Percentiles rank a stretch among this genome's conserved stretches.
phyloP scores from a whole-genome alignment of 2,329 filamentous ascomycete genomes.

The Sarocladium oryzae region DNA sequence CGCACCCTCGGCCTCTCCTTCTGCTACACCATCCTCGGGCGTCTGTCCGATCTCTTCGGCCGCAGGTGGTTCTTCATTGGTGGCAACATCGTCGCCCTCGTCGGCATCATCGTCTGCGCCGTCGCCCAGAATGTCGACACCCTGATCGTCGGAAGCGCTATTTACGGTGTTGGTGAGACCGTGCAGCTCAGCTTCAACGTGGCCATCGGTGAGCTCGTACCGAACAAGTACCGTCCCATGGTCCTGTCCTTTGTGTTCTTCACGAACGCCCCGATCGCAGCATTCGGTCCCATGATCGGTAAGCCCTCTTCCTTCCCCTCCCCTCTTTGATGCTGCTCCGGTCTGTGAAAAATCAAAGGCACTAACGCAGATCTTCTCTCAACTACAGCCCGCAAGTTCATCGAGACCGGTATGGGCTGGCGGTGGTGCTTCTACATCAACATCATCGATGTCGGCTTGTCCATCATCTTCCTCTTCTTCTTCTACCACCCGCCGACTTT shows the following conservation, averaged over 20 bases:
- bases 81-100: constrained; percentile 27
- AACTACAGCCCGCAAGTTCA: constrained; percentile 24
- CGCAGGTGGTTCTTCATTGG: constrained; percentile 34
- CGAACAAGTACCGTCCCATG: constrained; percentile 34
- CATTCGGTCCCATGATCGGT: constrained; percentile 29
- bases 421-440: constrained; percentile 36
- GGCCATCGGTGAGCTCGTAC: constrained; percentile 32
- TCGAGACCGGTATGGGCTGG: constrained; percentile 29
- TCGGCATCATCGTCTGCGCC: constrained; percentile 30
- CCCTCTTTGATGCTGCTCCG: too few species aligned
- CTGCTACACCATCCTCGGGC: constrained; percentile 30
- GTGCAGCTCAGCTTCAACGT: constrained; percentile 31
- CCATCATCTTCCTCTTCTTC: constrained; percentile 27
- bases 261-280: constrained; percentile 26
- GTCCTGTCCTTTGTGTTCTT: constrained; percentile 26
- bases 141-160: constrained; percentile 28
- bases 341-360: too few species aligned
- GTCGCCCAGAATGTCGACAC: constrained; percentile 26
- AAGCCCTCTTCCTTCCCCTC: not conserved
- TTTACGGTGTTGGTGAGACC: constrained; percentile 30
- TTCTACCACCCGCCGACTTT: constrained; percentile 37
- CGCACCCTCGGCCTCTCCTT: constrained; percentile 29
- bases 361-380: not conserved
- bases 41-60: constrained; percentile 32
- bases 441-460: constrained; percentile 27